Evolutionary conservation across 2,329 filamentous ascomycete species (phyloP).

Genomic region (Chaetomium olivaceum): DNA sequence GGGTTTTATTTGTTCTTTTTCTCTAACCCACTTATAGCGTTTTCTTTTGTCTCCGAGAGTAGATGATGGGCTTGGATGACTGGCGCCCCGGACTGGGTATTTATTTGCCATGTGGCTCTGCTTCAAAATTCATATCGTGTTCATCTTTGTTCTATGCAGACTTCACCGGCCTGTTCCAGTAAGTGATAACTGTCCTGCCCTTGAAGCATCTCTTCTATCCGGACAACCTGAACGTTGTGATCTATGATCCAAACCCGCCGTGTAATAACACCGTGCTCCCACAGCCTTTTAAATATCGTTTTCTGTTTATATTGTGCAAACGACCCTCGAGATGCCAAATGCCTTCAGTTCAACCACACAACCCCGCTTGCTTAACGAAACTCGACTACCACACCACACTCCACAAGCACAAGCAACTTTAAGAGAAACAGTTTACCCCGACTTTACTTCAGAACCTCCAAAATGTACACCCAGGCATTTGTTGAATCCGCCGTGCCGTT

Average conservation of each 20-base stretch:
- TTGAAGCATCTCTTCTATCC: background rate
- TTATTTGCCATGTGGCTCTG: background rate
- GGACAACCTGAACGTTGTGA: background rate
- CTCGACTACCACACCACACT: background rate
- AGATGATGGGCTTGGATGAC: background rate
- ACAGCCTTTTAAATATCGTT: background rate
- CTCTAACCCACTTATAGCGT: background rate
- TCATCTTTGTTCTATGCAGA: background rate
- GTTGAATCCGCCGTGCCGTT: constrained; percentile 35
- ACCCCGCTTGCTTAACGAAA: background rate
- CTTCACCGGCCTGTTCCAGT: background rate
- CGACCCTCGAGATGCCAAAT: background rate
- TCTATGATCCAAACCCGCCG: background rate
- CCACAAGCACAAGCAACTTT: background rate
- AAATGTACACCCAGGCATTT: constrained; percentile 20
- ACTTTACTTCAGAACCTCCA: background rate
- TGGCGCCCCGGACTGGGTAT: background rate
- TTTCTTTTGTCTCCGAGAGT: background rate
- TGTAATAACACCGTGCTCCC: background rate
- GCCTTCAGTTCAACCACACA: background rate
- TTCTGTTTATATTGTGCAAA: background rate
- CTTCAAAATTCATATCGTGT: background rate
- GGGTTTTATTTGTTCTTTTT: constrained; percentile 1
- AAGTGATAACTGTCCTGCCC: background rate
- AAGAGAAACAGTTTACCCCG: background rate